Percentiles rank a stretch among this genome's conserved stretches.
Conservation (phyloP, 208 protist species). For the Leptomonas seymouri region DNA sequence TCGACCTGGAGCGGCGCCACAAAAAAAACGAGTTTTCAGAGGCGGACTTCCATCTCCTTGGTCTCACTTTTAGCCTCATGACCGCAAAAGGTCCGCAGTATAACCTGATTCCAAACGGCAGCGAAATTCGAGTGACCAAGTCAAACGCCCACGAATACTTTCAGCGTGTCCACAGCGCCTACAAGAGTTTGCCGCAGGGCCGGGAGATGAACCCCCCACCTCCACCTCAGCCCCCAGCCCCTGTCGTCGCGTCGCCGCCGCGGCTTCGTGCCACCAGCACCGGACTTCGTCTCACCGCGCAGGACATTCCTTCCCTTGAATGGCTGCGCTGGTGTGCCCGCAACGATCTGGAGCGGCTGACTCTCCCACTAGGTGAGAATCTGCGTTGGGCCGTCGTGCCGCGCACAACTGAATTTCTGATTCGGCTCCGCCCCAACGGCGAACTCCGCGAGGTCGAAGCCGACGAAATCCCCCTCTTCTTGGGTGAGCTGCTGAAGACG, state of each 20-base stretch:
- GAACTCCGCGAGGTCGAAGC: constrained; percentile 20
- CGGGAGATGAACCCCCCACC: background rate
- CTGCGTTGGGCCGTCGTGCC: constrained; percentile 35
- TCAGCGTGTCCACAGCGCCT: constrained; percentile 30
- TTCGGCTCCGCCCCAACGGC: constrained; percentile 26
- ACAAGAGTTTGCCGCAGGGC: constrained; percentile 16
- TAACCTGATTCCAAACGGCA: constrained; percentile 55
- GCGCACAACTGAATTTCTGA: constrained; percentile 25
- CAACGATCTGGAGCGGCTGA: constrained; percentile 22
- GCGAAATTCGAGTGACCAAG: constrained; percentile 41
- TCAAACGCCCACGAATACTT: constrained; percentile 53
- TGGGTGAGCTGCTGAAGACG: constrained; percentile 9
- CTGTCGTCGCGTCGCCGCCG: background rate
- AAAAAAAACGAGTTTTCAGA: constrained; percentile 24
- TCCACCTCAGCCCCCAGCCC: background rate
- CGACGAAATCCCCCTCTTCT: constrained; percentile 18
- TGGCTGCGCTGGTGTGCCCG: constrained; percentile 17
- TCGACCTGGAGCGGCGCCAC: constrained; percentile 15
- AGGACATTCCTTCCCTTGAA: constrained; percentile 16
- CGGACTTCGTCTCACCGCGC: constrained; percentile 21
- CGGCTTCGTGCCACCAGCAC: constrained; percentile 16
- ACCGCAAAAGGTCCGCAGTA: constrained; percentile 22
- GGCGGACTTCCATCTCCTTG: constrained; percentile 26
- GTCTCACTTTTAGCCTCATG: constrained; percentile 36
- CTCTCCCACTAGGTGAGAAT: constrained; percentile 19